phyloP scores from a whole-genome alignment of 1,139 yeast species.

The Blastobotrys elegans region DNA sequence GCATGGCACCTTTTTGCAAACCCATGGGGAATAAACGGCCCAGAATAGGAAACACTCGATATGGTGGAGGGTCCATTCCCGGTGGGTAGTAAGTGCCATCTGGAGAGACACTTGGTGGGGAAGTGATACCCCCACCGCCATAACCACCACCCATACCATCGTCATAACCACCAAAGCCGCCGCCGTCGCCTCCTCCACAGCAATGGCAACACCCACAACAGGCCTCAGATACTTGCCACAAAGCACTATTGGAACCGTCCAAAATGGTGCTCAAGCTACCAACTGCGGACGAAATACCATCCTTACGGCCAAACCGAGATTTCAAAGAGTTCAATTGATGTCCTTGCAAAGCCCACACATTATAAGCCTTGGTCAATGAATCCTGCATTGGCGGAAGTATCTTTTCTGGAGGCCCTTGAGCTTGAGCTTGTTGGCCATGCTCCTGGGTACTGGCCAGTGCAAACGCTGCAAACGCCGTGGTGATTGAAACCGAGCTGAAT shows the following conservation, averaged over 20 bases:
- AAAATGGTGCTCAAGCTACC: background rate
- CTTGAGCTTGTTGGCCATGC: background rate
- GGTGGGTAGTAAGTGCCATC: conserved; percentile 7
- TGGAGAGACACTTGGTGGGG: conserved; percentile 6
- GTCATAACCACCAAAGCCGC: background rate
- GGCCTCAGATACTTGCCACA: conserved; percentile 19
- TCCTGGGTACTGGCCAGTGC: background rate
- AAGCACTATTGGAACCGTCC: conserved; percentile 15
- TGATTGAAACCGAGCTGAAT: background rate
- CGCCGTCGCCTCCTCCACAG: background rate
- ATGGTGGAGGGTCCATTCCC: background rate
- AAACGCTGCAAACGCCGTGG: background rate
- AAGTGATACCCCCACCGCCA: conserved; percentile 7
- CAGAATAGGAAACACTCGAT: conserved; percentile 3
- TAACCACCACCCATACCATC: background rate
- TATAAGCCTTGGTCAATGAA: background rate
- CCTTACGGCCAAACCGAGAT: background rate
- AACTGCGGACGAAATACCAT: background rate
- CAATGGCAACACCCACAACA: conserved; percentile 8
- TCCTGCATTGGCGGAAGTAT: conserved; percentile 1
- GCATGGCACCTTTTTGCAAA: conserved; percentile 7
- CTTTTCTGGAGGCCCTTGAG: background rate
- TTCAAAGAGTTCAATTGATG: background rate
- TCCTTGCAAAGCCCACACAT: background rate
- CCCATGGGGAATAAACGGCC: conserved; percentile 15